Conservation (phyloP, 306 rosid genomes). For the Sindora glabra region DNA sequence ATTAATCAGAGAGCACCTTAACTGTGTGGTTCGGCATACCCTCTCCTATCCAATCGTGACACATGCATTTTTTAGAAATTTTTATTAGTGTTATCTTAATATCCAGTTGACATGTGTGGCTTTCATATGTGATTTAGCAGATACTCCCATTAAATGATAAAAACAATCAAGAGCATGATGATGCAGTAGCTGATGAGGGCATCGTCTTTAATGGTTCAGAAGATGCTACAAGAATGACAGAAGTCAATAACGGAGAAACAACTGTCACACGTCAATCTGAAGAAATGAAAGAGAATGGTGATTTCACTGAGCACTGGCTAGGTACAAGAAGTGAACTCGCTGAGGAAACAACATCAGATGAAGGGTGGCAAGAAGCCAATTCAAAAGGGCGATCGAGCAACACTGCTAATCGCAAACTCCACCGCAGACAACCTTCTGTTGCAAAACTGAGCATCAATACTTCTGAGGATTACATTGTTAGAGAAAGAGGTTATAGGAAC, state of each 20-base stretch:
- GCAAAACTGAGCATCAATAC: conserved; percentile 40
- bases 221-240: conserved; percentile 10
- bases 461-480: conserved; percentile 31
- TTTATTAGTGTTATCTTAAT: neutral
- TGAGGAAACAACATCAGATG: conserved; percentile 63
- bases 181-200: conserved; percentile 23
- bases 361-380: conserved; percentile 96
- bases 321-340: conserved; percentile 28
- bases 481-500: conserved; percentile 38
- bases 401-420: conserved; percentile 41
- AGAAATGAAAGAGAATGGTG: conserved; percentile 37
- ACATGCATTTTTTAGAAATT: neutral
- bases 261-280: conserved; percentile 22
- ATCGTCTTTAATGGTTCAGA: conserved; percentile 27
- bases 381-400: conserved; percentile 67
- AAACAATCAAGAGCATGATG: conserved; percentile 34
- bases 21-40: neutral
- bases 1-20: neutral
- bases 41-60: neutral
- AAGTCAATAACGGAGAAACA: conserved; percentile 24
- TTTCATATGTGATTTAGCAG: conserved; percentile 35
- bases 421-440: conserved; percentile 45
- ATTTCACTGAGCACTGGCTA: conserved; percentile 13
- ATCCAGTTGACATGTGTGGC: conserved; percentile 3
- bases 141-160: conserved; percentile 41